These are phyloP conservation scores for Neofusicoccum sp. DNA, from an alignment of 2,329 filamentous ascomycete genomes.

Conservation along the genomic window DNA sequence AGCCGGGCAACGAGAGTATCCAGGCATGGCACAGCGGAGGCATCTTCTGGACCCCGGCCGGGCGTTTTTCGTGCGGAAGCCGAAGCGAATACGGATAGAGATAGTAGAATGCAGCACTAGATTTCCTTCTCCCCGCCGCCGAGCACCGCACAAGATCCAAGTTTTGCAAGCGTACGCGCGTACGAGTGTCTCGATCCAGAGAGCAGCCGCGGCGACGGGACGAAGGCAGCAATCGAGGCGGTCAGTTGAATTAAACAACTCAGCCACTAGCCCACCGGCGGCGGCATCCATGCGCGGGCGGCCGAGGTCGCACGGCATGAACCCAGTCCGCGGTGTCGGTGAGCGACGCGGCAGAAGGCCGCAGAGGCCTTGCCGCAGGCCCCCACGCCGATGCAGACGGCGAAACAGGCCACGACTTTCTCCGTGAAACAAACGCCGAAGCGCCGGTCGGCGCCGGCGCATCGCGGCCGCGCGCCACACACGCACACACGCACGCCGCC, in stretches of 20 bases:
- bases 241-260: neutral
- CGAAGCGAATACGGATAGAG: too few relatives aligned
- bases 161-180: too few relatives aligned
- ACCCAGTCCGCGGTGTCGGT: slow-evolving; percentile 7
- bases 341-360: neutral
- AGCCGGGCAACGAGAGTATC: neutral
- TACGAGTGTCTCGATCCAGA: neutral
- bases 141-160: too few relatives aligned
- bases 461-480: neutral
- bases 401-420: neutral
- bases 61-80: neutral
- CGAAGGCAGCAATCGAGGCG: neutral
- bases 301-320: slow-evolving; percentile 1
- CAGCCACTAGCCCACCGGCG: neutral
- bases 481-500: neutral
- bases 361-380: neutral
- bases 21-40: neutral
- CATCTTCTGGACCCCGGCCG: neutral
- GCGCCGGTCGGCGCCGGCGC: neutral
- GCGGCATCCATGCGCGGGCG: neutral
- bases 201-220: neutral
- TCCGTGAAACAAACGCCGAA: neutral
- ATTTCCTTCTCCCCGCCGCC: too few relatives aligned
- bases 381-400: neutral
- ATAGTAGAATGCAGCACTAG: too few relatives aligned